Evolutionary conservation across 2,329 filamentous ascomycete species (phyloP), one percentile per base, ranked within the genome.

Genomic region (Colletotrichum tropicicola): DNA sequence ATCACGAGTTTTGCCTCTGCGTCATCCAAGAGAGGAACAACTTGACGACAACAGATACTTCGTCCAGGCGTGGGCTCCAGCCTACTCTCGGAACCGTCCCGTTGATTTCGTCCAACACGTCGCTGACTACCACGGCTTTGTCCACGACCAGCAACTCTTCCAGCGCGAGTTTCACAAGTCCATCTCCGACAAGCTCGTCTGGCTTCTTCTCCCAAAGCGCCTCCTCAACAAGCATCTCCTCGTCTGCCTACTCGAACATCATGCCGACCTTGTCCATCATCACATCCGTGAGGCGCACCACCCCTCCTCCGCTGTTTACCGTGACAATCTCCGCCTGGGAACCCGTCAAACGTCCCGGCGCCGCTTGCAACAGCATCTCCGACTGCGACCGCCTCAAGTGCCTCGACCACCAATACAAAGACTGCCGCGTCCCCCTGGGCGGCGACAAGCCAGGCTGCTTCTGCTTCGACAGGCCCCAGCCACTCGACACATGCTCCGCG

Each of bases 381-480:
- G 44, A 65, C 48, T 65, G 61, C 30, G 32, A 3, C 2, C 2
- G 17, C 17, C 52, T 58, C 17, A 19, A 23, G 8, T 58, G 53
- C 27, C 21, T 27, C 10, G 41, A 27, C 6, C 12, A 39, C 17
- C 21, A 64, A 35, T 32, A 30, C 7, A 25, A n/a, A 2, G 12
- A 23, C n/a, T 60, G 60, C 27, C 17, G 13, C 19, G 12, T 25
- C 2, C 25, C 28, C 1, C 12, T 6, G 7, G 15, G 27, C 4
- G n/a, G 28, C n/a, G 5, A 35, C 19, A 19, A 47, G 17, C 1
- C n/a, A n/a, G 48, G 41, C 30, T 60, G 60, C 47, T 58, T 28
- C 56, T 64, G 60, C 56, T 23, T 49, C 17, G 32, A 57, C 35
- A 28, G 15, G n/a, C 62, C 51, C 17, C 30, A 39, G 10, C 5